Conservation (phyloP, 164 flowering plant genomes). For the Stephania cephalantha region DNA sequence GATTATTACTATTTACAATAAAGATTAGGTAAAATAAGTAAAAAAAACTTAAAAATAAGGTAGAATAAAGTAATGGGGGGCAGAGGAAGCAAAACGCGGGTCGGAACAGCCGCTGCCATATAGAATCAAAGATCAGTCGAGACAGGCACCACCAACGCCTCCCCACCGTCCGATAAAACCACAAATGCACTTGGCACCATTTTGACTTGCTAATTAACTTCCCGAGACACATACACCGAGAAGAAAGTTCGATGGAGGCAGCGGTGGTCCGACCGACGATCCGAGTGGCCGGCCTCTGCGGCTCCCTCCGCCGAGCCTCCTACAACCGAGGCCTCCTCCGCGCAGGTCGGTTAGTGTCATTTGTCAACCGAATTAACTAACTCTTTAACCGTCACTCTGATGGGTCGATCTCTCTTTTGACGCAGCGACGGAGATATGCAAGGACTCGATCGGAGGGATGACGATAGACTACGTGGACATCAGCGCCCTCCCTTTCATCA, state of each 20-base stretch:
- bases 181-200: no score
- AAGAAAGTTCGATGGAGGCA: neutral
- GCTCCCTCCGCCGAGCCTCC: constrained; percentile 78
- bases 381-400: neutral
- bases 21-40: no score
- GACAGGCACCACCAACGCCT: no score
- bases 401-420: neutral
- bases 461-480: constrained; percentile 38
- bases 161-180: no score
- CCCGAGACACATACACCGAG: neutral
- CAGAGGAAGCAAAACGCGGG: no score
- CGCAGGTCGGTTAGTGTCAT: constrained; percentile 35
- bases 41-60: no score
- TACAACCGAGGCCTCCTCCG: constrained; percentile 68
- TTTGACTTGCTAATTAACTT: no score
- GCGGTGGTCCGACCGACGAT: constrained; percentile 28
- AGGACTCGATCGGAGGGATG: constrained; percentile 31
- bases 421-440: constrained; percentile 28
- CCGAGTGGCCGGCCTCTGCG: constrained; percentile 68
- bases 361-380: no score
- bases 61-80: no score
- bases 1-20: no score
- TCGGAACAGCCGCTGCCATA: no score
- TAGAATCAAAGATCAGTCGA: no score
- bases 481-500: constrained; percentile 34